Evolutionary conservation across 129 eudicot genomes (phyloP).

Genomic region (Sambucus nigra): DNA sequence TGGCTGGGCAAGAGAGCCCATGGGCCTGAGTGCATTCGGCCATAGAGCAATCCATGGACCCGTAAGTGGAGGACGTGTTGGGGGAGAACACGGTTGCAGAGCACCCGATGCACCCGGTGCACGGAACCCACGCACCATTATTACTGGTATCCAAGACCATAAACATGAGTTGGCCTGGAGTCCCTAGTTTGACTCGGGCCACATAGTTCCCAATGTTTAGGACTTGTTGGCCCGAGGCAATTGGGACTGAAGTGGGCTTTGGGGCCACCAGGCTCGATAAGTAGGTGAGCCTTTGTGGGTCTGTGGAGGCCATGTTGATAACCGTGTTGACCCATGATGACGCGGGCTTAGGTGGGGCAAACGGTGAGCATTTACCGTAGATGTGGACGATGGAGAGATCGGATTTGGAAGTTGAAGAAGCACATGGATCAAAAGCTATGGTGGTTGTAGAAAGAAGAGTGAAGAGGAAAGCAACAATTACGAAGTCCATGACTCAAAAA

Average conservation of each 20-base stretch:
- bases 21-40: slow-evolving; percentile 58
- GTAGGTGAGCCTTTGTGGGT: slow-evolving; percentile 55
- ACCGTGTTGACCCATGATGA: slow-evolving; percentile 61
- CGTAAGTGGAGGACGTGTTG: slow-evolving; percentile 44
- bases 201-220: slow-evolving; percentile 67
- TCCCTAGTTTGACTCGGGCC: slow-evolving; percentile 63
- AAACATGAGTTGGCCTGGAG: slow-evolving; percentile 83
- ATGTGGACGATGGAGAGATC: slow-evolving; percentile 72
- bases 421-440: slow-evolving; percentile 45
- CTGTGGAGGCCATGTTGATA: slow-evolving; percentile 72
- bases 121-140: slow-evolving; percentile 84
- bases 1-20: slow-evolving; percentile 56
- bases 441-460: slow-evolving; percentile 32
- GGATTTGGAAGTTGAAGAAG: slow-evolving; percentile 28
- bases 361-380: slow-evolving; percentile 87
- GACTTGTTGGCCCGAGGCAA: slow-evolving; percentile 72
- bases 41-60: slow-evolving; percentile 41
- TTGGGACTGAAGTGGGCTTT: slow-evolving; percentile 37
- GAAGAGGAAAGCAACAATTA: slow-evolving; percentile 28
- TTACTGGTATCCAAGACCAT: slow-evolving; percentile 86
- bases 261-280: slow-evolving; percentile 44
- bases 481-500: slow-evolving; percentile 25
- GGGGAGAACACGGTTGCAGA: slow-evolving; percentile 44
- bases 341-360: slow-evolving; percentile 44
- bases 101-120: slow-evolving; percentile 63